Evolutionary conservation across 2,329 filamentous ascomycete species (phyloP).

Genomic region (Cadophora gregata): DNA sequence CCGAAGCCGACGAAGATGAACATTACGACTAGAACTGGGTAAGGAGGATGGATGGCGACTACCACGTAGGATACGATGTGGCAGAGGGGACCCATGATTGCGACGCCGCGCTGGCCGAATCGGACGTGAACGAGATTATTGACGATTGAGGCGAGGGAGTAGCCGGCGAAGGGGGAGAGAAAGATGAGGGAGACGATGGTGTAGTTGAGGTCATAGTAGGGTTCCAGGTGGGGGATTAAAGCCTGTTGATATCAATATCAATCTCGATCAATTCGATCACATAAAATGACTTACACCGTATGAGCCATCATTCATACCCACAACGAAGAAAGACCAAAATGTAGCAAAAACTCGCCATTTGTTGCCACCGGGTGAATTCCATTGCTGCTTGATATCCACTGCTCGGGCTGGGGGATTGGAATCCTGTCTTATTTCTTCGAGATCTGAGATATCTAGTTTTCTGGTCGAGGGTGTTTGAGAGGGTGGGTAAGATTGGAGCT

Average conservation of each 20-base stretch:
- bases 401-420: constrained; percentile 24
- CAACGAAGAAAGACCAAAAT: constrained; percentile 66
- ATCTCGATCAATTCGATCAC: background rate
- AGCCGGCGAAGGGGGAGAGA: constrained; percentile 69
- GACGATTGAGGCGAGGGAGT: constrained; percentile 64
- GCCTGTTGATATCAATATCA: constrained; percentile 45
- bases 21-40: constrained; percentile 67
- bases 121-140: constrained; percentile 67
- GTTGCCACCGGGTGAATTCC: constrained; percentile 68
- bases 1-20: constrained; percentile 73
- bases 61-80: constrained; percentile 71
- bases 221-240: constrained; percentile 58
- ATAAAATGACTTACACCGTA: constrained; percentile 57
- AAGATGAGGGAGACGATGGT: constrained; percentile 70
- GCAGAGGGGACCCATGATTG: constrained; percentile 65
- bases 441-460: constrained; percentile 13
- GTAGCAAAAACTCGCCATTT: constrained; percentile 62
- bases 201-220: constrained; percentile 67
- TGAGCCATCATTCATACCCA: constrained; percentile 73
- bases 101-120: constrained; percentile 72
- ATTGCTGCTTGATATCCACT: constrained; percentile 54
- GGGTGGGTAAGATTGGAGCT: constrained; percentile 5
- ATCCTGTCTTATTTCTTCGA: constrained; percentile 26
- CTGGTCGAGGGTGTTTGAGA: constrained; percentile 3
- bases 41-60: constrained; percentile 71